A percentile compares a stretch with the other conserved stretches of the same genome.
These are phyloP conservation scores for Domatiomyces globalis DNA, from an alignment of 2,329 filamentous ascomycete genomes.

Conservation along the genomic window DNA sequence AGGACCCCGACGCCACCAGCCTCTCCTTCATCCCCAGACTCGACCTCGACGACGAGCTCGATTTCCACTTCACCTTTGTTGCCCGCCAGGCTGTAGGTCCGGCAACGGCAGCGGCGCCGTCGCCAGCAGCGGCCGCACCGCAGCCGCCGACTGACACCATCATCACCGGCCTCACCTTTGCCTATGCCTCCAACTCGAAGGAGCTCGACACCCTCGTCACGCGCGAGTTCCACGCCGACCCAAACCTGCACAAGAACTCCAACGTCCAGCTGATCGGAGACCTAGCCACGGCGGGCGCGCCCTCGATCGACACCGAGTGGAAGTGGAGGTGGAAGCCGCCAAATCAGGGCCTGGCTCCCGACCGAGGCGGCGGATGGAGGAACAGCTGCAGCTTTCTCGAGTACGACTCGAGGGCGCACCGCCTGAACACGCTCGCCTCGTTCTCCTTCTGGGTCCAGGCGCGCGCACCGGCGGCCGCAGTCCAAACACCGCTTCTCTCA, in stretches of 20 bases:
- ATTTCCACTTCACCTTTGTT: conserved; percentile 84
- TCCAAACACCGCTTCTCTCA: conserved; percentile 48
- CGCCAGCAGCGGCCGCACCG: conserved; percentile 21
- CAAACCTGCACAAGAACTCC: conserved; percentile 91
- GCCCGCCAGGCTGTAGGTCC: conserved; percentile 44
- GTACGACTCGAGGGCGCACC: conserved; percentile 86
- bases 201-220: conserved; percentile 92
- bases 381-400: conserved; percentile 96
- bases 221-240: conserved; percentile 89
- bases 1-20: conserved; percentile 61
- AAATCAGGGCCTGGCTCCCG: conserved; percentile 39
- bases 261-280: conserved; percentile 94
- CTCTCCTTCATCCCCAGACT: conserved; percentile 65
- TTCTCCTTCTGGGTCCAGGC: conserved; percentile 94
- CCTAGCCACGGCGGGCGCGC: conserved; percentile 67
- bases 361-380: conserved; percentile 82
- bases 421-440: conserved; percentile 71
- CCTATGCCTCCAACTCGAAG: conserved; percentile 69
- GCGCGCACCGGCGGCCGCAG: conserved; percentile 25
- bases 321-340: conserved; percentile 95
- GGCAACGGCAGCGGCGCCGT: conserved; percentile 23
- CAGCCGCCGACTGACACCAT: conserved; percentile 49
- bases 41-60: conserved; percentile 78
- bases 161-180: conserved; percentile 81
- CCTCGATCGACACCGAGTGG: conserved; percentile 83